Evolutionary conservation across 1,284 basidiomycete species (phyloP).

Genomic region (Trametes pubescens): DNA sequence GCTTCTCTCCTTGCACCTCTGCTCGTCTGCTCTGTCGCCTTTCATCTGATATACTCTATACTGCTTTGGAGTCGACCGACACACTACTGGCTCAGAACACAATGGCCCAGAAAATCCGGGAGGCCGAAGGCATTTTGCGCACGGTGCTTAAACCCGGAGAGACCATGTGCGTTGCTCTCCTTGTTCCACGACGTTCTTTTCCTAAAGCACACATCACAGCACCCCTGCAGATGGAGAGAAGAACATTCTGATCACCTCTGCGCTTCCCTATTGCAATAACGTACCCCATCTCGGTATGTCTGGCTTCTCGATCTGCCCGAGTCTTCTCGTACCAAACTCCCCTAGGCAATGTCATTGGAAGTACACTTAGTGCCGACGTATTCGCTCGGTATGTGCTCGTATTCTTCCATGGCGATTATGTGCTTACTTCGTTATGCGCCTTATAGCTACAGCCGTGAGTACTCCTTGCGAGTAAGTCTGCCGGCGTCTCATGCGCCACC

Average conservation of each 20-base stretch:
- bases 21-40: background rate
- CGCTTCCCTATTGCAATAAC: conserved; percentile 98
- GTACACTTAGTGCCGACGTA: conserved; percentile 94
- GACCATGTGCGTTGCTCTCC: conserved; percentile 40
- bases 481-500: background rate
- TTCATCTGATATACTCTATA: background rate
- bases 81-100: background rate
- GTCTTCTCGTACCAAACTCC: conserved; percentile 13
- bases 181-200: conserved; percentile 1
- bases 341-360: conserved; percentile 96
- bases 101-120: conserved; percentile 75
- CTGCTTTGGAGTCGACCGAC: background rate
- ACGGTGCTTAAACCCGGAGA: conserved; percentile 47
- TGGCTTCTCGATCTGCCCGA: background rate
- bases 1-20: background rate
- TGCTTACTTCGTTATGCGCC: conserved; percentile 39
- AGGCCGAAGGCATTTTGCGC: conserved; percentile 69
- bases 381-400: conserved; percentile 82
- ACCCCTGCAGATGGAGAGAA: conserved; percentile 86
- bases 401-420: conserved; percentile 30
- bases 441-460: conserved; percentile 73
- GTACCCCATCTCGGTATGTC: conserved; percentile 92
- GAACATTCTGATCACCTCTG: conserved; percentile 95
- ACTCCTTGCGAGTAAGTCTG: background rate
- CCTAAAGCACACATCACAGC: conserved; percentile 49